Conservation (phyloP, 805 yeast genomes). For the Metschnikowia anglica region DNA sequence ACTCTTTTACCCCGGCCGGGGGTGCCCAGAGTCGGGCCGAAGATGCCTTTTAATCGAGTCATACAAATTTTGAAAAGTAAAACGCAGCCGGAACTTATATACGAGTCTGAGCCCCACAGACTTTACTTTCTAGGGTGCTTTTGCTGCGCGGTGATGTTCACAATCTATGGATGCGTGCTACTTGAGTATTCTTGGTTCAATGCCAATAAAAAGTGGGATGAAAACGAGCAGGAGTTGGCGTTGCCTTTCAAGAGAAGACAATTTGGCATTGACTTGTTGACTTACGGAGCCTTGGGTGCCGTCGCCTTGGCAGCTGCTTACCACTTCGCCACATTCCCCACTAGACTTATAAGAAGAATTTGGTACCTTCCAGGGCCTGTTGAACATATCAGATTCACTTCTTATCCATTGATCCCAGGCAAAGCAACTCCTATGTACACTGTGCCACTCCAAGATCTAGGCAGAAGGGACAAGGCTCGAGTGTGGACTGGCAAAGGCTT, state of each 20-base stretch:
- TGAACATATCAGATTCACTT: constrained; percentile 60
- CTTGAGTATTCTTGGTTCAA: constrained; percentile 55
- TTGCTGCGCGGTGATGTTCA: constrained; percentile 64
- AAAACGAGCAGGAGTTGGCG: constrained; percentile 49
- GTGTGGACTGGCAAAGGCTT: constrained; percentile 88
- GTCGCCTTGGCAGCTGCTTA: constrained; percentile 32
- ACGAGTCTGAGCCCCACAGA: constrained; percentile 82
- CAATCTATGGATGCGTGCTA: constrained; percentile 65
- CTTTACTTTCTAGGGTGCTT: constrained; percentile 69
- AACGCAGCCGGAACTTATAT: constrained; percentile 66
- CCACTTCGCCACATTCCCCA: constrained; percentile 49
- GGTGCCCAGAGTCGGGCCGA: constrained; percentile 67
- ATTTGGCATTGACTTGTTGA: constrained; percentile 32
- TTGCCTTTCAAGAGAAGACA: constrained; percentile 43
- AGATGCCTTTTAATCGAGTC: constrained; percentile 59
- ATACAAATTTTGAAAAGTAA: constrained; percentile 54
- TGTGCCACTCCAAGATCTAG: constrained; percentile 55
- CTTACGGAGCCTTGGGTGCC: constrained; percentile 30
- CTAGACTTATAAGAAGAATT: constrained; percentile 70
- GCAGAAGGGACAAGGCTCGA: constrained; percentile 59
- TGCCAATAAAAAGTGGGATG: constrained; percentile 50
- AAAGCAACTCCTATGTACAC: constrained; percentile 73
- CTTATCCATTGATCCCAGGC: constrained; percentile 76
- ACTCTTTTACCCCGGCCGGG: constrained; percentile 73
- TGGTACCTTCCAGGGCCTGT: constrained; percentile 67